Evolutionary conservation across 2,329 filamentous ascomycete genomes (phyloP).

Genomic region (Sporothrix pallida): DNA sequence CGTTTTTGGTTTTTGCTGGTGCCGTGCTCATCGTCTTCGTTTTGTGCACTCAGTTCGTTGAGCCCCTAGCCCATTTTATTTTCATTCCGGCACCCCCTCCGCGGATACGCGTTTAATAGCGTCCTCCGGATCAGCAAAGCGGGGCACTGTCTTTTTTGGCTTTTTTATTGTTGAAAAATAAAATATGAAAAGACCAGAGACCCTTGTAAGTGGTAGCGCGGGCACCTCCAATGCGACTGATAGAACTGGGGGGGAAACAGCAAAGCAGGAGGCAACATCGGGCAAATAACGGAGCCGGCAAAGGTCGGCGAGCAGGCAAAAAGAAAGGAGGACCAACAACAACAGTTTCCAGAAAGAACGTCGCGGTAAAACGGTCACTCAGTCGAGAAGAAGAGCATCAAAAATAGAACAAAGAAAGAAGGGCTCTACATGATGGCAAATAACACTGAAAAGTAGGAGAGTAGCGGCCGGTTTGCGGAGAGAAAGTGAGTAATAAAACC

Average conservation of each 20-base stretch:
- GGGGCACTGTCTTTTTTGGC: background rate
- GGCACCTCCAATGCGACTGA: background rate
- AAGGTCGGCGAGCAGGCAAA: background rate
- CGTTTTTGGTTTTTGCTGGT: background rate
- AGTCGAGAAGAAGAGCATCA: too few relatives aligned
- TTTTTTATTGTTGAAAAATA: background rate
- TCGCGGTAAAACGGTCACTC: too few relatives aligned
- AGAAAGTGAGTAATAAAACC: background rate
- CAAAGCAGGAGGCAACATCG: background rate
- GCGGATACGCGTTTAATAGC: slow-evolving; percentile 27
- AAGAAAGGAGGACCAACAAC: background rate
- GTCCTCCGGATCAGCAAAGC: slow-evolving; percentile 28
- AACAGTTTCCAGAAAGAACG: background rate
- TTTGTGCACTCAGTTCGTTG: background rate
- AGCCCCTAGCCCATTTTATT: background rate
- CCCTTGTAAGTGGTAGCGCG: slow-evolving; percentile 1
- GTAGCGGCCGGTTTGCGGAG: slow-evolving; percentile 1
- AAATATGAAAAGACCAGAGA: background rate
- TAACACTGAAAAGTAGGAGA: background rate
- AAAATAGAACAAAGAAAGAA: slow-evolving; percentile 5
- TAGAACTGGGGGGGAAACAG: background rate
- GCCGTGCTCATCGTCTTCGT: background rate
- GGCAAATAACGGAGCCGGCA: background rate
- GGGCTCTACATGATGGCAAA: background rate
- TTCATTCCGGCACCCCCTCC: slow-evolving; percentile 24